Evolutionary conservation across 257 asterid species (phyloP), one percentile per base, ranked within the genome.

Genomic region (Voacanga thouarsii): DNA sequence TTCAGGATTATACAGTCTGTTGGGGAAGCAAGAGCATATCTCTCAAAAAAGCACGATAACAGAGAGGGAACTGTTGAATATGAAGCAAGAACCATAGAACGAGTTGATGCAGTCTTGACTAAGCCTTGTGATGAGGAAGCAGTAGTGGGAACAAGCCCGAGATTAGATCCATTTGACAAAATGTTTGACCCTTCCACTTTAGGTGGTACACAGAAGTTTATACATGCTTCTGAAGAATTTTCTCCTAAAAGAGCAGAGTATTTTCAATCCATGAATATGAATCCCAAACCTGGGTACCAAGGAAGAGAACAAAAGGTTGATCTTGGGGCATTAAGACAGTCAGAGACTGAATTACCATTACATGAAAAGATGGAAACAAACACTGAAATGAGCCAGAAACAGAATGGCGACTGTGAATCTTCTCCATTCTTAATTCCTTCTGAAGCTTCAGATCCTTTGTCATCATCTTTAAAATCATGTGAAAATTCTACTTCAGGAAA

Each of bases 11-110:
- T 95, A 83, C 85, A 82, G 78, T 91, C 97, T 47, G 94, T 92
- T 73, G 76, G 83, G 83, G 97, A 93, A 91, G 98, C 97, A 45
- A 86, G 90, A 86, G 97, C 89, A 53, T 91, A 90, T 83, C 96
- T 92, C 77, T 87, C 93, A 53, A 84, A 77, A 75, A 90, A 90
- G 85, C 85, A 83, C 73, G 80, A 80, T 19, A 75, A 61, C 57
- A 41, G 24, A 56, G 86, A 84, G 81, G 80, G 71, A 72, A 81
- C 77, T 71, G 84, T 78, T 75, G 86, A 87, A 75, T 71, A 77
- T 61, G 86, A 77, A 72, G 78, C 39, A 64, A 74, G 63, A 60
- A 81, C 68, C 75, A 75, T 59, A 28, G 85, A 80, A 79, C 76
- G 65, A 67, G 66, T 64, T 76, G 82, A 87, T 47, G 69, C 44